phyloP scores from a whole-genome alignment of 1,139 yeast genomes.

The Starmera stellimalicola region DNA sequence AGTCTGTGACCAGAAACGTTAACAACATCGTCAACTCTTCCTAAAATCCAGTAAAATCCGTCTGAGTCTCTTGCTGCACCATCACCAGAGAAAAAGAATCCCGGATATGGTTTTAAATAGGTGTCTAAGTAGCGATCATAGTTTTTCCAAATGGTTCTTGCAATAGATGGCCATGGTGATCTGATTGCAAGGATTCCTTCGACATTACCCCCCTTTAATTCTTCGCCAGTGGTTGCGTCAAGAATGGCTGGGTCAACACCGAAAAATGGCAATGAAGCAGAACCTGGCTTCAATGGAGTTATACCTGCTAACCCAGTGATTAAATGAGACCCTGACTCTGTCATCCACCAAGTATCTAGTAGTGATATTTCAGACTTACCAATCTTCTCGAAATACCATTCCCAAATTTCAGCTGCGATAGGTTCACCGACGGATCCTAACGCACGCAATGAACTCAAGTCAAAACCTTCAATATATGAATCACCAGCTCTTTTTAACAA shows the following conservation, averaged over 20 bases:
- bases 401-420: slow-evolving; percentile 89
- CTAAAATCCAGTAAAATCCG: slow-evolving; percentile 73
- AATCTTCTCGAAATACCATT: slow-evolving; percentile 75
- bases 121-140: slow-evolving; percentile 62
- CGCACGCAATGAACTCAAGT: slow-evolving; percentile 57
- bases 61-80: slow-evolving; percentile 76
- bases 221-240: slow-evolving; percentile 66
- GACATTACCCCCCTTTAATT: slow-evolving; percentile 48
- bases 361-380: slow-evolving; percentile 71
- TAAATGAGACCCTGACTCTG: slow-evolving; percentile 71
- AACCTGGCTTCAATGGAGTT: slow-evolving; percentile 72
- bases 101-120: slow-evolving; percentile 59
- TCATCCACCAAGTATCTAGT: slow-evolving; percentile 80
- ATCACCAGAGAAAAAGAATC: slow-evolving; percentile 70
- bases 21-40: slow-evolving; percentile 78
- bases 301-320: slow-evolving; percentile 59
- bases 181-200: slow-evolving; percentile 72
- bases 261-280: slow-evolving; percentile 71
- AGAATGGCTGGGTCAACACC: slow-evolving; percentile 62
- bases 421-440: slow-evolving; percentile 91
- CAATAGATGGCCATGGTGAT: slow-evolving; percentile 71
- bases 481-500: slow-evolving; percentile 78
- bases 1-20: slow-evolving; percentile 75
- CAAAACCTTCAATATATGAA: slow-evolving; percentile 51
- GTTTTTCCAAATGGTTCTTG: slow-evolving; percentile 68